These are phyloP conservation scores for Coleophoma crateriformis DNA, from an alignment of 2,329 filamentous ascomycete species.

Conservation along the genomic window DNA sequence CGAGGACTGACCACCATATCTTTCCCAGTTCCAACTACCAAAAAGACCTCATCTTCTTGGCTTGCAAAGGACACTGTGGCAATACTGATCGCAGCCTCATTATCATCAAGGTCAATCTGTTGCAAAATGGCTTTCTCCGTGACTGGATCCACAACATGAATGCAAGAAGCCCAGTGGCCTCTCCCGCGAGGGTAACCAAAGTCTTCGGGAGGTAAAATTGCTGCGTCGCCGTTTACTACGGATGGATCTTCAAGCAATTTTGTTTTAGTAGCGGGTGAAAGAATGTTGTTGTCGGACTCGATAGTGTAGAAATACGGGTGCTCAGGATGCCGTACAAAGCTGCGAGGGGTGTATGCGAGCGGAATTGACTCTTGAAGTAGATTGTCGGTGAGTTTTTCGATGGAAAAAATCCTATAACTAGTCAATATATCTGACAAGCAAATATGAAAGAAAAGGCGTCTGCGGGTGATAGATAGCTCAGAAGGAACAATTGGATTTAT, in stretches of 20 bases:
- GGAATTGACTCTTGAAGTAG: conserved; percentile 82
- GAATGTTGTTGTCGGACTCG: conserved; percentile 86
- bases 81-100: conserved; percentile 86
- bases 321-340: conserved; percentile 82
- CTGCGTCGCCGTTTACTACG: conserved; percentile 66
- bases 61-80: conserved; percentile 81
- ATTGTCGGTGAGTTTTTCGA: conserved; percentile 80
- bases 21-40: conserved; percentile 92
- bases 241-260: conserved; percentile 68
- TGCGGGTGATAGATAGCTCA: conserved; percentile 48
- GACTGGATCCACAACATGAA: conserved; percentile 84
- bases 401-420: conserved; percentile 72
- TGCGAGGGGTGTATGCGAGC: conserved; percentile 84
- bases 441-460: too few species aligned
- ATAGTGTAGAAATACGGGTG: conserved; percentile 90
- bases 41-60: conserved; percentile 81
- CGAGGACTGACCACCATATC: conserved; percentile 77
- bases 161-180: conserved; percentile 92
- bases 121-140: conserved; percentile 68
- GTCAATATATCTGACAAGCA: too few species aligned
- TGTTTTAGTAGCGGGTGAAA: conserved; percentile 73
- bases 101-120: conserved; percentile 77
- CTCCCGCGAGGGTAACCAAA: conserved; percentile 84
- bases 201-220: conserved; percentile 67
- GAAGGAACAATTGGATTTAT: conserved; percentile 94